These are phyloP conservation scores for Nematodospora anomalae DNA, from an alignment of 1,139 yeast species.

Conservation along the genomic window DNA sequence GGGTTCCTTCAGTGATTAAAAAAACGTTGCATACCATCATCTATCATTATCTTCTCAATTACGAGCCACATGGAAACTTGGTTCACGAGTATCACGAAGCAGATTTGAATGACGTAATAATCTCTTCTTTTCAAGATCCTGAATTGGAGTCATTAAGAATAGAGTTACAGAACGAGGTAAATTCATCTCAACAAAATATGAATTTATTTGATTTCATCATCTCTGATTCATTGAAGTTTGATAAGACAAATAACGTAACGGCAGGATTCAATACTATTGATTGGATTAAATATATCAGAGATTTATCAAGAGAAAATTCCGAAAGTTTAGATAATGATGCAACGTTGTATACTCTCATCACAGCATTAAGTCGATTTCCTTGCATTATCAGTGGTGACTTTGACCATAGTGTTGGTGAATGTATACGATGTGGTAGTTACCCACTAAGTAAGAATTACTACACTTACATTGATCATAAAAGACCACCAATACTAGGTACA, in stretches of 20 bases:
- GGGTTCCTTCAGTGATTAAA: constrained; percentile 16
- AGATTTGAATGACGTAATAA: constrained; percentile 16
- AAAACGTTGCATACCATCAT: constrained; percentile 23
- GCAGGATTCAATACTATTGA: constrained; percentile 11
- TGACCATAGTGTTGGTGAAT: constrained; percentile 29
- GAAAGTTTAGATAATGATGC: constrained; percentile 13
- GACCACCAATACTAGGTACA: constrained; percentile 26
- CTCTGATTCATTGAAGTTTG: constrained; percentile 2
- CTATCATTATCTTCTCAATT: constrained; percentile 16
- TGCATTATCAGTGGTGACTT: constrained; percentile 40
- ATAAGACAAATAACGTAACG: neutral
- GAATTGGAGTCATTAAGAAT: constrained; percentile 11
- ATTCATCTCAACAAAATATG: neutral
- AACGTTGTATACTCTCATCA: constrained; percentile 30
- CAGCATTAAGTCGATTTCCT: constrained; percentile 44
- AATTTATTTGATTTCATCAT: constrained; percentile 4
- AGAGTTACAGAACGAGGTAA: constrained; percentile 1
- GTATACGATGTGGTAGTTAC: constrained; percentile 42
- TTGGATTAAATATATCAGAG: constrained; percentile 28
- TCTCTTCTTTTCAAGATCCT: constrained; percentile 21
- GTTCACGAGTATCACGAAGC: constrained; percentile 19
- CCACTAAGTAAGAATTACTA: constrained; percentile 25
- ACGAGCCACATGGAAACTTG: constrained; percentile 10
- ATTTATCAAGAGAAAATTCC: constrained; percentile 8
- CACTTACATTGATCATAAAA: constrained; percentile 19